Base-by-base conservation (phyloP, 257 asterid species). In the Lavandula angustifolia region DNA sequence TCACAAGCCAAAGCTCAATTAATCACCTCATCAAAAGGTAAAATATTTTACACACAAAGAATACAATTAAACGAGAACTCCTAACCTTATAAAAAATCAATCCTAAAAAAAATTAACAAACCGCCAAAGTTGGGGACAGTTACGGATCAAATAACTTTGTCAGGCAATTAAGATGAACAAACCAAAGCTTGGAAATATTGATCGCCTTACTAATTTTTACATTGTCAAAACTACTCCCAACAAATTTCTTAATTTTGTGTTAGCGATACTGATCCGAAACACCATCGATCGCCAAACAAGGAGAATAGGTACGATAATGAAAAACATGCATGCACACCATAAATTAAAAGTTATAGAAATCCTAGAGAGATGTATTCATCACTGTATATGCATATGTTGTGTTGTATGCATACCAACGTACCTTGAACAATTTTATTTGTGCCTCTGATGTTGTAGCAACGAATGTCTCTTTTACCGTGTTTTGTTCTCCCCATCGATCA, bases 361-460 rank as follows among this genome's bases (percentile, higher is more conserved):
- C 33, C 48, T 35, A 40, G 11, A 12, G 9, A 35, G 47, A 55
- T 9, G 47, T 22, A 13, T 66, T 54, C 35, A 29, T 52, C 64
- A 32, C 4, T 11, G 44, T 9, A 27, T 9, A 16, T 33, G 18
- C n/a, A 17, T 27, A 54, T 14, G 5, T 42, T 11, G 12, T 6
- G 34, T 1, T 9, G 4, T 2, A 13, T 52, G 4, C 18, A 14
- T 31, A 3, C 3, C 3, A 0, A 40, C 29, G 57, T 79, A 87
- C 95, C 86, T 78, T 74, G 70, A 14, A 87, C 90, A 14, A 75
- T 55, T 62, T 85, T 78, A 74, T 78, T 74, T 47, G 92, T 76
- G 76, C 91, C 90, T 68, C 69, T 73, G 51, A 87, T 79, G 55
- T 78, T 78, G 84, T 75, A 83, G 12, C 73, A 65, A 40, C 70